Conservation (phyloP, 2,329 filamentous ascomycete genomes). For the Leptodontidium sp. region DNA sequence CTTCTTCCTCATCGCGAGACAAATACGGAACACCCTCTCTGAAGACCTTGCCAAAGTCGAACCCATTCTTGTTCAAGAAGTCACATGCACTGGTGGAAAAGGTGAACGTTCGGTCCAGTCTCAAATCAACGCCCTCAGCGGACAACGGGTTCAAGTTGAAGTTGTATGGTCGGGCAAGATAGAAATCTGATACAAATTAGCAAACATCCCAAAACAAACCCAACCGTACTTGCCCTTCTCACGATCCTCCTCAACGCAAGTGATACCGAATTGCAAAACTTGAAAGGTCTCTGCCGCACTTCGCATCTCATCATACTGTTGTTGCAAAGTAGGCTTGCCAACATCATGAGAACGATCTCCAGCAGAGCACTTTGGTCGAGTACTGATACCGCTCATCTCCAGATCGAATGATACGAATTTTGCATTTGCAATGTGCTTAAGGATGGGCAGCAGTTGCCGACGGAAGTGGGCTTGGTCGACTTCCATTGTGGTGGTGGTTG, state of each 20-base stretch:
- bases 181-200: constrained; percentile 51
- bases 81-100: constrained; percentile 57
- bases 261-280: constrained; percentile 72
- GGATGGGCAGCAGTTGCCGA: constrained; percentile 59
- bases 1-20: constrained; percentile 63
- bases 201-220: constrained; percentile 5
- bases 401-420: constrained; percentile 71
- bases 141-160: constrained; percentile 66
- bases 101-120: constrained; percentile 66
- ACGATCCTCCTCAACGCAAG: constrained; percentile 65
- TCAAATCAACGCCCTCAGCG: constrained; percentile 54
- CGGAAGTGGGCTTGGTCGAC: constrained; percentile 58
- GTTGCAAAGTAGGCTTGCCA: constrained; percentile 61
- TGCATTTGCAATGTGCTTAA: constrained; percentile 64
- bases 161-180: constrained; percentile 70
- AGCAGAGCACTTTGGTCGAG: constrained; percentile 45
- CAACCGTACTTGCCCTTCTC: constrained; percentile 52
- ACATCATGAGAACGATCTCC: constrained; percentile 46
- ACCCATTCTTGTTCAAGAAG: constrained; percentile 66
- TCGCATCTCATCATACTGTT: constrained; percentile 68
- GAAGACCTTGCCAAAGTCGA: constrained; percentile 65
- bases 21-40: constrained; percentile 67
- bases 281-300: constrained; percentile 68
- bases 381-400: constrained; percentile 70
- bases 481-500: constrained; percentile 57